Percentiles rank a stretch among this genome's conserved stretches.
Conservation (phyloP, 495 filamentous ascomycete genomes). For the Tuber brumale region DNA sequence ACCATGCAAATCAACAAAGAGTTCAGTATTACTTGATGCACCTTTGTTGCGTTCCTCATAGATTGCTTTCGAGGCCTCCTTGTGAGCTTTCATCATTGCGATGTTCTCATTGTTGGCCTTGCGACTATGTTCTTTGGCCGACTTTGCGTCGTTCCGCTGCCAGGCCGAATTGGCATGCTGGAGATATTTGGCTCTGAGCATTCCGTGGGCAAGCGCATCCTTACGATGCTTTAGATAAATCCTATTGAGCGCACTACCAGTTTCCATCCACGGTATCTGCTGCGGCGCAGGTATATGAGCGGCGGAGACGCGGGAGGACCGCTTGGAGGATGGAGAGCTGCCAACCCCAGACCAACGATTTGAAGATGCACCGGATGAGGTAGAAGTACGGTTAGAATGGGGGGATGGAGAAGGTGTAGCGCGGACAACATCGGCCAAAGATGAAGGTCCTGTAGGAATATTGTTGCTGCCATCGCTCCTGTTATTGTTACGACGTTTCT, state of each 20-base stretch:
- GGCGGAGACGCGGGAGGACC: conserved; percentile 43
- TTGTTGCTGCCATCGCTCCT: conserved; percentile 52
- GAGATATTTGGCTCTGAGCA: conserved; percentile 90
- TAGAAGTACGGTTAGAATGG: conserved; percentile 38
- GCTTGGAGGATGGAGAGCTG: conserved; percentile 37
- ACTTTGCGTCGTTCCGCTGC: conserved; percentile 95
- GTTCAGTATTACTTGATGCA: conserved; percentile 54
- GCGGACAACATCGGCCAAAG: conserved; percentile 89
- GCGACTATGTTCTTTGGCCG: conserved; percentile 87
- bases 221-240: conserved; percentile 88
- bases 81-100: conserved; percentile 92
- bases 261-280: conserved; percentile 95
- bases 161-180: conserved; percentile 99
- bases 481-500: conserved; percentile 34
- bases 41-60: conserved; percentile 89
- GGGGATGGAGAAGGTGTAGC: conserved; percentile 75
- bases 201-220: conserved; percentile 94
- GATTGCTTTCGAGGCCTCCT: conserved; percentile 81
- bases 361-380: conserved; percentile 31
- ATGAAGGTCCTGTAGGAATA: conserved; percentile 62
- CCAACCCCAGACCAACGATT: conserved; percentile 32
- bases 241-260: conserved; percentile 82
- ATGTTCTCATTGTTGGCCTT: conserved; percentile 95
- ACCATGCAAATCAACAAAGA: conserved; percentile 90
- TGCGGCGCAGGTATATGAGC: conserved; percentile 71